Percentiles rank a stretch among this genome's conserved stretches.
These are phyloP conservation scores for Aspergillus latus DNA, from an alignment of 2,329 filamentous ascomycete species.

Conservation along the genomic window DNA sequence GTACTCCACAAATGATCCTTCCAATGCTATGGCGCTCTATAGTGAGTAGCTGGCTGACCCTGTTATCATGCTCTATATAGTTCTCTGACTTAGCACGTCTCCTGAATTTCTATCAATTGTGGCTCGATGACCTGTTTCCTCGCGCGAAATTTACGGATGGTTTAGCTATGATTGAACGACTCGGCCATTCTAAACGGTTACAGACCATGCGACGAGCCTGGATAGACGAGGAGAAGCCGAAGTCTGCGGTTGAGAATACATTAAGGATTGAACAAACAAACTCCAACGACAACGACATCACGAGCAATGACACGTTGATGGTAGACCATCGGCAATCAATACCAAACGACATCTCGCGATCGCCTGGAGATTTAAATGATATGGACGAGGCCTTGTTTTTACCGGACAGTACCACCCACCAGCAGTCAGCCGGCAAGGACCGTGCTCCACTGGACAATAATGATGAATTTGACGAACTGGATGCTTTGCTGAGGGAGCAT, in stretches of 20 bases:
- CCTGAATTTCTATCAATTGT: slow-evolving; percentile 88
- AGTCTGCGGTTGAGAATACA: slow-evolving; percentile 7
- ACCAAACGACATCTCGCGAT: not conserved
- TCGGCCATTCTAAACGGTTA: slow-evolving; percentile 80
- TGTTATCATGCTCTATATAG: slow-evolving; percentile 41
- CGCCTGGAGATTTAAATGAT: not conserved
- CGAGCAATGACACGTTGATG: not conserved
- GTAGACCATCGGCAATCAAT: not conserved
- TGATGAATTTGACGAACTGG: slow-evolving; percentile 46
- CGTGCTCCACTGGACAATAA: slow-evolving; percentile 22
- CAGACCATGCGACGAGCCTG: slow-evolving; percentile 73
- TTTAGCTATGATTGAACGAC: slow-evolving; percentile 85
- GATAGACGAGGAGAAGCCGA: slow-evolving; percentile 68
- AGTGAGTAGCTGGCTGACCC: not conserved
- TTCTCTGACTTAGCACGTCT: slow-evolving; percentile 81
- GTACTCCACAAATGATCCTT: not conserved
- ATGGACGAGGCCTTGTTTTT: slow-evolving; percentile 29
- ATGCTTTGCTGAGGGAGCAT: slow-evolving; percentile 46
- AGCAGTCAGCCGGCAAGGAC: slow-evolving; percentile 13
- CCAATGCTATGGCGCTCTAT: slow-evolving; percentile 4
- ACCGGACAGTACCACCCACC: slow-evolving; percentile 26
- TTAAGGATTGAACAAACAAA: not conserved
- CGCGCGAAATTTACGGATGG: slow-evolving; percentile 93
- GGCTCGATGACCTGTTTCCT: slow-evolving; percentile 94
- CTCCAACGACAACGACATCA: not conserved